Evolutionary conservation across 768 basidiomycete genomes (phyloP).

Genomic region (Lactarius vividus): DNA sequence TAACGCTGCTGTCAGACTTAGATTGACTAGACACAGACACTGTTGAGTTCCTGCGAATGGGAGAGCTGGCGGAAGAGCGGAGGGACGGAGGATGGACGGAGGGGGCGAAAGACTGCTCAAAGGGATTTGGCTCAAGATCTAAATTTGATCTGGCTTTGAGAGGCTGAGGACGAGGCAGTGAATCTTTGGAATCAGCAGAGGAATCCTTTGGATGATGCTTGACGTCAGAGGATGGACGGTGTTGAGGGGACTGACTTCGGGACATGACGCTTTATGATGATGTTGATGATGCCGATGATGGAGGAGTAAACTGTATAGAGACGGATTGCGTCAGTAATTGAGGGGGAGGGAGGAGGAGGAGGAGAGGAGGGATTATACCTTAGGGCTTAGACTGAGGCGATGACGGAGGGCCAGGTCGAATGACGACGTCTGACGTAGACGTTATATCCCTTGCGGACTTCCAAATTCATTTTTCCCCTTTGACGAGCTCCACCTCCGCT

Average conservation of each 20-base stretch:
- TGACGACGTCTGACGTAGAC: constrained; percentile 45
- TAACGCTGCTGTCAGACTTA: constrained; percentile 31
- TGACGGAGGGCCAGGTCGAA: constrained; percentile 33
- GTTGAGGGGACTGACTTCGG: constrained; percentile 35
- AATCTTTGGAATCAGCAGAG: constrained; percentile 9
- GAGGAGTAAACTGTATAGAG: background rate
- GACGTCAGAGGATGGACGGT: constrained; percentile 31
- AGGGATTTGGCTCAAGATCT: constrained; percentile 85
- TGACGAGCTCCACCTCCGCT: constrained; percentile 23
- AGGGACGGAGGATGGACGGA: constrained; percentile 32
- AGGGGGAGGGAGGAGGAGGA: background rate
- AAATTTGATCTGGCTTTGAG: constrained; percentile 55
- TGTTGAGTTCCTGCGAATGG: constrained; percentile 35
- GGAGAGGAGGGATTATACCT: background rate
- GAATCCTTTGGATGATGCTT: constrained; percentile 18
- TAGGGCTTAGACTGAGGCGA: constrained; percentile 11
- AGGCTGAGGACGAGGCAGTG: constrained; percentile 12
- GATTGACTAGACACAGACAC: constrained; percentile 30
- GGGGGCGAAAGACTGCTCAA: constrained; percentile 88
- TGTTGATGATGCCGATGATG: background rate
- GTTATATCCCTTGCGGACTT: constrained; percentile 45
- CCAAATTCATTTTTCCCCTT: constrained; percentile 30
- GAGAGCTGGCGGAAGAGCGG: constrained; percentile 36
- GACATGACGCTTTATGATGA: constrained; percentile 27
- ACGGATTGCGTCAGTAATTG: constrained; percentile 13